Evolutionary conservation across 345 rosid species (phyloP), one percentile per base, ranked within the genome.

Genomic region (Eutrema heterophyllum): DNA sequence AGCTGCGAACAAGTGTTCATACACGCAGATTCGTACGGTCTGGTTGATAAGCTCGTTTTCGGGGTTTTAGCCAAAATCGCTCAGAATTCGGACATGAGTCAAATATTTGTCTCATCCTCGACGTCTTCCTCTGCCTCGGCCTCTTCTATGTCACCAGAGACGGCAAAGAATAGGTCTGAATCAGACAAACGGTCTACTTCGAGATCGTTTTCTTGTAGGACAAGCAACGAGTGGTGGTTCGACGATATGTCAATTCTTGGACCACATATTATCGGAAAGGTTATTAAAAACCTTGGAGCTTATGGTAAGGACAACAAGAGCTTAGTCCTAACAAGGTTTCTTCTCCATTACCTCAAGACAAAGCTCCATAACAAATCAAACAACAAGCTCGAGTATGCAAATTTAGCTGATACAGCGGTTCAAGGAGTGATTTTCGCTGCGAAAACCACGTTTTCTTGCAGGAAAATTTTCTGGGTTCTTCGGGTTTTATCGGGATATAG

Each of bases 181-280:
- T 56, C 62, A 59, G 81, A 71, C 64, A 83, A 84, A 76, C 50
- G 82, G 63, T 82, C 91, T 7, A 74, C 81, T 16, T 76, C 87
- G 1, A 52, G 79, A 9, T 75, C 86, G 0, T 44, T 79, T 40
- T 68, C 71, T 27, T 70, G 80, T 27, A 79, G 49, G 60, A 59
- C 82, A 68, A 71, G 80, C 62, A 84, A 84, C 45, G 83, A 77
- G 36, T 92, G 97, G 96, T 92, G 97, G 96, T 92, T 92, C 38
- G 84, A 88, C 13, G 96, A 83, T 64, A 36, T 89, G 72, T 46
- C 87, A 4, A 30, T 38, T 30, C 77, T 92, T 13, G 73, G 90
- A 7, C 92, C 96, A 8, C 44, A 58, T 43, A 78, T 80, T 7
- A 79, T 89, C 3, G 84, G 68, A 38, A 92, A 73, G 77, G 16